Conservation (phyloP, 257 asterid species). For the Jasminum sambac region DNA sequence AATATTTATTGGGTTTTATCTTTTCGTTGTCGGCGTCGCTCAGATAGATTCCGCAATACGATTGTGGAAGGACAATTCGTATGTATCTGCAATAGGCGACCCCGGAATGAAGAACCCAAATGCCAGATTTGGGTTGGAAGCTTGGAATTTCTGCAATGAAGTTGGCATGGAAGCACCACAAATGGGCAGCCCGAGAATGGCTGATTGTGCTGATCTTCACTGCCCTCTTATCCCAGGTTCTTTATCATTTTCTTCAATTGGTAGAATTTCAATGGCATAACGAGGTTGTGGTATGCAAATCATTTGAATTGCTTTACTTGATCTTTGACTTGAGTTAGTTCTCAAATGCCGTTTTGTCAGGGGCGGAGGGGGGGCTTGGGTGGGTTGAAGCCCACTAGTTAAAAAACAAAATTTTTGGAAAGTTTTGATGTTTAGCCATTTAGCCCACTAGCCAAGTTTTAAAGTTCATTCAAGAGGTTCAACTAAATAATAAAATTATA, state of each 20-base stretch:
- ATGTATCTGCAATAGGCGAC: constrained; percentile 68
- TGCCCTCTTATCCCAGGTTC: constrained; percentile 50
- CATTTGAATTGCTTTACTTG: neutral
- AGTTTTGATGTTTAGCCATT: too few species aligned
- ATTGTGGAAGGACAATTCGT: constrained; percentile 26
- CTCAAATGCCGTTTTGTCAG: neutral
- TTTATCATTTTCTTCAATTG: neutral
- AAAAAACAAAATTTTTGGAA: too few species aligned
- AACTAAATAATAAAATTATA: too few species aligned
- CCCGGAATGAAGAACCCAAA: constrained; percentile 85
- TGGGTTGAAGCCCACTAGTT: too few species aligned
- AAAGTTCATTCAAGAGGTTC: too few species aligned
- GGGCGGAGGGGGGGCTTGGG: too few species aligned
- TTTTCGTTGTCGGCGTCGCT: constrained; percentile 23
- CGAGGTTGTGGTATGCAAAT: neutral
- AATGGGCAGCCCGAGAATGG: constrained; percentile 88
- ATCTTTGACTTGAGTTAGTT: neutral
- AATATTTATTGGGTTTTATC: constrained; percentile 14
- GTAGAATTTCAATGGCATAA: neutral
- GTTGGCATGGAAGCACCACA: constrained; percentile 74
- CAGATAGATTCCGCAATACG: constrained; percentile 25
- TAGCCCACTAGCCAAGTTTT: too few species aligned
- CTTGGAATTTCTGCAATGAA: constrained; percentile 94
- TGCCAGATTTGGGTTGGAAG: constrained; percentile 80
- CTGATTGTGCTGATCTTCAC: constrained; percentile 73